Evolutionary conservation across 2,329 filamentous ascomycete species (phyloP).

Genomic region (Aspergillus versicolor): DNA sequence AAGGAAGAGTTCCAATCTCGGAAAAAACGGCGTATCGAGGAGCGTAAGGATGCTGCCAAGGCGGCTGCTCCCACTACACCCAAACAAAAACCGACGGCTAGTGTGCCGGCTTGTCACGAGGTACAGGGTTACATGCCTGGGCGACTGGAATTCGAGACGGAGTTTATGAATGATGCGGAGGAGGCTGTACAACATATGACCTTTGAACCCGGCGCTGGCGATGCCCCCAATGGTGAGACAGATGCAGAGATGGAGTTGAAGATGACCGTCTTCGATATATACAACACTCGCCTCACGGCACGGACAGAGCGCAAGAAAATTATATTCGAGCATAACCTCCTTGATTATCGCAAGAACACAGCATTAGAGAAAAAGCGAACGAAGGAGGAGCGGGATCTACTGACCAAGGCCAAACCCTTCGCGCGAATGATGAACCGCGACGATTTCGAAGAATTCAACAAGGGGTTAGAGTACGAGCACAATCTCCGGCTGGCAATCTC

Average conservation of each 20-base stretch:
- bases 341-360: conserved; percentile 91
- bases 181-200: conserved; percentile 98
- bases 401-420: conserved; percentile 94
- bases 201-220: conserved; percentile 91
- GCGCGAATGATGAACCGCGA: conserved; percentile 93
- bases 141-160: conserved; percentile 93
- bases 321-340: conserved; percentile 88
- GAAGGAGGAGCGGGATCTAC: conserved; percentile 87
- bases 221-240: conserved; percentile 82
- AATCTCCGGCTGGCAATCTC: conserved; percentile 85
- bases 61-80: conserved; percentile 78
- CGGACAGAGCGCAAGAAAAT: conserved; percentile 94
- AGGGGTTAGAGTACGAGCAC: conserved; percentile 84
- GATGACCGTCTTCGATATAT: conserved; percentile 97
- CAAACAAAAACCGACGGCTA: conserved; percentile 94
- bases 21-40: conserved; percentile 92
- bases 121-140: conserved; percentile 99
- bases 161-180: conserved; percentile 96
- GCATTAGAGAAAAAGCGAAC: conserved; percentile 90
- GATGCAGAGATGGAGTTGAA: conserved; percentile 98
- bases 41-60: conserved; percentile 82
- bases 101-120: conserved; percentile 93
- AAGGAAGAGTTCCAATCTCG: conserved; percentile 89
- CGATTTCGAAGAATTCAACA: conserved; percentile 83
- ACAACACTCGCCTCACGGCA: conserved; percentile 87